Conservation (phyloP, 2,329 filamentous ascomycete species). For the Coleophoma cylindrospora region DNA sequence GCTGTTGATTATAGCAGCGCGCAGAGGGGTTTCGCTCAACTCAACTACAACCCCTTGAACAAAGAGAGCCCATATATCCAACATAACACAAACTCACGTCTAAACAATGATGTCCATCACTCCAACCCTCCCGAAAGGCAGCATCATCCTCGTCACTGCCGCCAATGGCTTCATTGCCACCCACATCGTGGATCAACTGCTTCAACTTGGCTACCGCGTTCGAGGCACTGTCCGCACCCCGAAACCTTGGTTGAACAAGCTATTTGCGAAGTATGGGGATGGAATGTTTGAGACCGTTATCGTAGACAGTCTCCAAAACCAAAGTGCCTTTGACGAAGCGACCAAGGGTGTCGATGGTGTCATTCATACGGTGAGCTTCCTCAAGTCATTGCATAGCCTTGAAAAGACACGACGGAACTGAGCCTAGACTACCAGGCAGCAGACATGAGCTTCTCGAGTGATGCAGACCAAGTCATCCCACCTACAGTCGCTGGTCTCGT, state of each 20-base stretch:
- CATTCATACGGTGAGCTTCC: neutral
- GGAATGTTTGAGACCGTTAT: conserved; percentile 3
- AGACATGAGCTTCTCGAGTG: neutral
- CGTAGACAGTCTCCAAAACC: conserved; percentile 25
- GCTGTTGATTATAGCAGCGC: too few relatives aligned
- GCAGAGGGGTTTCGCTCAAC: too few relatives aligned
- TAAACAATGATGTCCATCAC: too few relatives aligned
- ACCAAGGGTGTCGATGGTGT: conserved; percentile 5
- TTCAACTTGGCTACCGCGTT: conserved; percentile 35
- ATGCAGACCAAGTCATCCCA: conserved; percentile 1
- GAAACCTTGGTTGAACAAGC: conserved; percentile 2
- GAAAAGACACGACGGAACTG: neutral
- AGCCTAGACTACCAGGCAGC: neutral
- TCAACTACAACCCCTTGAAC: too few relatives aligned
- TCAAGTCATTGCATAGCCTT: neutral
- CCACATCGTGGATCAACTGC: conserved; percentile 33
- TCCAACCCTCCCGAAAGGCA: conserved; percentile 20
- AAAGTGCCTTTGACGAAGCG: conserved; percentile 12
- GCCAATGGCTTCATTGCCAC: conserved; percentile 36
- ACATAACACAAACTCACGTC: too few relatives aligned
- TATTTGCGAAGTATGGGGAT: neutral
- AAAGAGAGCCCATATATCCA: too few relatives aligned
- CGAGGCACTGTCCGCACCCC: conserved; percentile 35
- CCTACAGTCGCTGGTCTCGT: neutral
- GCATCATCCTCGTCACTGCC: conserved; percentile 35